A percentile compares a stretch with the other conserved stretches of the same genome.
Evolutionary conservation across 108 stramenopile genomes (phyloP).

Genomic region (Nitzschia putrida): DNA sequence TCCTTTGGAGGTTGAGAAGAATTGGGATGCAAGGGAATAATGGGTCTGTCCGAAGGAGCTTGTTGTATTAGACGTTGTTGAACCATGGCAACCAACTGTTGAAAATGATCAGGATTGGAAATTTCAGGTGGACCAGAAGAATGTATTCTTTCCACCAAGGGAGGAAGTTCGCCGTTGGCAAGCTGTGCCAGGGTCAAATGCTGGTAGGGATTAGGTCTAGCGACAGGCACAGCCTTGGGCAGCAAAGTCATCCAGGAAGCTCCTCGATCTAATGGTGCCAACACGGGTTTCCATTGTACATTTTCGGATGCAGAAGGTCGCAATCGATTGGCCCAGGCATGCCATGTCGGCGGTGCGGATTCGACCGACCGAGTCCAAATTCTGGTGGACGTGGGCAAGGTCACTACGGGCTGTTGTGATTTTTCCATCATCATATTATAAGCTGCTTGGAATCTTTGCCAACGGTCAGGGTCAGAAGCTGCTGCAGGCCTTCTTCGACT

Average conservation of each 20-base stretch:
- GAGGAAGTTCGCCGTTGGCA: background rate
- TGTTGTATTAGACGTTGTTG: conserved; percentile 37
- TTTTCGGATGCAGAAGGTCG: background rate
- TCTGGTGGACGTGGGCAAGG: conserved; percentile 53
- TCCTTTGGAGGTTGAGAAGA: background rate
- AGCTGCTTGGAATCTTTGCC: conserved; percentile 72
- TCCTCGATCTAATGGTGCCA: conserved; percentile 48
- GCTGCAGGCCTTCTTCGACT: background rate
- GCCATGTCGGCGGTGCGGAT: background rate
- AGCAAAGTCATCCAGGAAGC: conserved; percentile 76
- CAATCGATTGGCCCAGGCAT: conserved; percentile 40
- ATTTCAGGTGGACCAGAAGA: conserved; percentile 18
- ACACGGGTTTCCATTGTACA: background rate
- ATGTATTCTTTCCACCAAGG: conserved; percentile 3
- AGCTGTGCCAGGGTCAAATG: background rate
- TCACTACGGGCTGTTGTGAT: conserved; percentile 31
- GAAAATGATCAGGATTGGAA: conserved; percentile 18
- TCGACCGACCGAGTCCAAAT: conserved; percentile 71
- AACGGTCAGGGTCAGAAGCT: conserved; percentile 2
- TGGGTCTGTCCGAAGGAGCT: background rate
- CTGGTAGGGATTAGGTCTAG: conserved; percentile 20
- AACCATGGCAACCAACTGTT: conserved; percentile 26
- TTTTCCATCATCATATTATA: conserved; percentile 69
- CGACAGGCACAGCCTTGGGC: conserved; percentile 30
- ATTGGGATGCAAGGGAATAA: no score